Base-by-base conservation (phyloP, 1,139 yeast species). In the Saccharomyces uvarum region DNA sequence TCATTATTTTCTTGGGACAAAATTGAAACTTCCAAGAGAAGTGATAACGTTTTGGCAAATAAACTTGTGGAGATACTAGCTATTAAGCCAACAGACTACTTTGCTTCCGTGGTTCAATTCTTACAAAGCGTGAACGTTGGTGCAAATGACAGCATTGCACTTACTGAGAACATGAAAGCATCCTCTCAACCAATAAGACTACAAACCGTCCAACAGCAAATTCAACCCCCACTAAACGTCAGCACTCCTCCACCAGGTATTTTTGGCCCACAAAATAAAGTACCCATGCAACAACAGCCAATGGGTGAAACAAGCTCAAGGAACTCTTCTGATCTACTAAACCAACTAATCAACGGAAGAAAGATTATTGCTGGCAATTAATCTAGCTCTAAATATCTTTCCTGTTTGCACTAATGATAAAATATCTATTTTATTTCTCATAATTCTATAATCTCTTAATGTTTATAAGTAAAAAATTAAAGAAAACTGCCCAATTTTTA, bases 311-410 rank as follows among this genome's bases (percentile, higher is more conserved):
- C 59, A 47, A 58, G 62, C 53, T 53, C 66, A 54, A 68, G 72
- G 55, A 62, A 61, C 61, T 84, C 88, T 53, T 81, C 86, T 28
- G 90, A 85, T 66, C 75, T 86, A 62, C 75, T 85, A 61, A 83
- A 81, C 52, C 91, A 85, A 66, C 75, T 85, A 65, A 82, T 85
- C 80, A 82, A 83, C 60, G 88, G 88, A 33, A 84, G 84, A 70
- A 82, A 76, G 61, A 68, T 72, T 49, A 64, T 72, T 51, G 74
- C 75, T 32, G 70, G 64, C 24, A 66, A 61, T 49, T 38, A 38
- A 19, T 14, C 42, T 8, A 19, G 21, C 42, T 33, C 11, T 14
- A 14, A 33, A 7, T 33, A 33, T 38, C 11, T 19, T 38, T 38
- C 13, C 19, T 38, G 44, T 38, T 38, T 38, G 44, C 44, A 38